These are phyloP conservation scores for Pseudogymnoascus sp. DNA, from an alignment of 2,329 filamentous ascomycete species.

Conservation along the genomic window DNA sequence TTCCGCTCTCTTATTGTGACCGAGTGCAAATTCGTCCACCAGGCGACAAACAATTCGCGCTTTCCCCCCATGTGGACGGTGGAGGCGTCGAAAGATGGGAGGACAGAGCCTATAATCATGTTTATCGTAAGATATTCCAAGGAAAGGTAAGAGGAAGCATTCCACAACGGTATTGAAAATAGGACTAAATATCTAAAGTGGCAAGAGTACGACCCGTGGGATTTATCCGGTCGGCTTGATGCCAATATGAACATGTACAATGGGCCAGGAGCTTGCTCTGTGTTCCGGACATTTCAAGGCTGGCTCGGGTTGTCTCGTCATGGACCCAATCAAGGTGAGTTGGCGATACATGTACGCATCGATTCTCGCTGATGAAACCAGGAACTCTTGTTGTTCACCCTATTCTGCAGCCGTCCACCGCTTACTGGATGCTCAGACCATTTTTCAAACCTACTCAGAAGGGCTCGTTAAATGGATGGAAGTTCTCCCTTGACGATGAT, in stretches of 20 bases:
- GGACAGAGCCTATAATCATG: constrained; percentile 55
- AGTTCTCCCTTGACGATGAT: constrained; percentile 38
- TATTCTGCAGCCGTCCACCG: constrained; percentile 61
- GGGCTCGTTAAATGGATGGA: constrained; percentile 43
- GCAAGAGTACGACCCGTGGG: constrained; percentile 44
- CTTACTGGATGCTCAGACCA: constrained; percentile 70
- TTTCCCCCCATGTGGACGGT: constrained; percentile 64
- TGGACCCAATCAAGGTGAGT: constrained; percentile 56
- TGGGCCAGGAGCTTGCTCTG: constrained; percentile 69
- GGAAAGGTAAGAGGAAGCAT: constrained; percentile 70
- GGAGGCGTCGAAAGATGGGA: constrained; percentile 70
- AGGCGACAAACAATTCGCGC: constrained; percentile 58
- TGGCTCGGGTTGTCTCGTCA: constrained; percentile 72
- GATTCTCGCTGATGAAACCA: no score
- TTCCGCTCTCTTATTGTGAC: constrained; percentile 63
- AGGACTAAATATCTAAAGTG: constrained; percentile 37
- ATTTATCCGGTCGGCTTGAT: constrained; percentile 57
- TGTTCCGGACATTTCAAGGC: constrained; percentile 66
- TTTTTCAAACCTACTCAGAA: constrained; percentile 59
- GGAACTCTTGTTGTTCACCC: constrained; percentile 69
- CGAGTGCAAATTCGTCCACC: constrained; percentile 60
- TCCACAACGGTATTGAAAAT: constrained; percentile 47
- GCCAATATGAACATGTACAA: constrained; percentile 68
- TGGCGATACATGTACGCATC: no score
- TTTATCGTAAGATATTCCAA: constrained; percentile 64